Base-by-base conservation (phyloP, 495 filamentous ascomycete genomes). In the Letharia columbiana region DNA sequence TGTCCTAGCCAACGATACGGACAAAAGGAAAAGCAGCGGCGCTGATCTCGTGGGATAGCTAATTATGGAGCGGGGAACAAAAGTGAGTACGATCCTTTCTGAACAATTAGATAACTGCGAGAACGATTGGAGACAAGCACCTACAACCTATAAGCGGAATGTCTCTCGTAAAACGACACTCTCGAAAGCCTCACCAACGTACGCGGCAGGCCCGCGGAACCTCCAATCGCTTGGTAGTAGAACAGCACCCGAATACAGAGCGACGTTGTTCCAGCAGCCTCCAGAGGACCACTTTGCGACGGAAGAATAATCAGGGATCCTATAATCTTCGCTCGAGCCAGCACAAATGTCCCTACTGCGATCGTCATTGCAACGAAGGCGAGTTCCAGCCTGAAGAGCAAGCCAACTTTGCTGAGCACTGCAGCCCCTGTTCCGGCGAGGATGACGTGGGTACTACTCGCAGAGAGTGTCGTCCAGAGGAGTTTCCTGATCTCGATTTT, bases 401-500 rank as follows among this genome's bases (percentile, higher is more conserved):
- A 23, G 49, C 10, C 9, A 23, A 2, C 0, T 52, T 12, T 31
- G 23, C 23, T 12, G 13, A 50, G 5, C n/a, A 28, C 23, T 31
- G n/a, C 12, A 31, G 49, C 12, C 23, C 31, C 23, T 31, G 49
- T 52, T 52, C 9, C 4, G 23, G 10, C 2, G 31, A 31, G 12
- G 23, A 31, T 31, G 49, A 52, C 10, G 49, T 3, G 2, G 49
- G 12, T 3, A 23, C 23, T 31, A 31, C 4, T 31, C 23, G 49
- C n/a, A 31, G 59, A 20, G 61, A 63, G 23, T 37, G 35, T 4
- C 23, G 39, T 20, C 66, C 45, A 20, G 66, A 68, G 42, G 42
- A 65, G 8, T 65, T 47, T n/a, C 62, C 54, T 11, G 66, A 68
- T 33, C 49, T 68, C 17, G 62, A 68, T n/a, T 68, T 68, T 8